Evolutionary conservation across 2,329 filamentous ascomycete species (phyloP).

Genomic region (Harringtonia aguacate): DNA sequence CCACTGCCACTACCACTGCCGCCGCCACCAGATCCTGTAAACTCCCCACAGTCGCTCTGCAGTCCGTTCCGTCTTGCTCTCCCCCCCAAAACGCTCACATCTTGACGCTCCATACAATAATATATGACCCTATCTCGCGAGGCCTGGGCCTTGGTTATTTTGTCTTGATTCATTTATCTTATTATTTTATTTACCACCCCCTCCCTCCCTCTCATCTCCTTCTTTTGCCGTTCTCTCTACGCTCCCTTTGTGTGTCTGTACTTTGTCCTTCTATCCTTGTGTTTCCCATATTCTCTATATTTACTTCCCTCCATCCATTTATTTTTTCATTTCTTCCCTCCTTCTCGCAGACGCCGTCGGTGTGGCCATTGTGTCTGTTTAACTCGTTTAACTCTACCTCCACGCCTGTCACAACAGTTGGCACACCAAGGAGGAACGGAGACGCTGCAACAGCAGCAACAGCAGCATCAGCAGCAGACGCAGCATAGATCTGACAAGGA

Average conservation of each 20-base stretch:
- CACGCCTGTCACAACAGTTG: no score
- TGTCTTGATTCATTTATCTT: not conserved
- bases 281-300: not conserved
- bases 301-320: not conserved
- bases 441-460: no score
- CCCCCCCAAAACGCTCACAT: not conserved
- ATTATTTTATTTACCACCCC: not conserved
- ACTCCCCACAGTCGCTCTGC: not conserved
- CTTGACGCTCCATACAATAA: not conserved
- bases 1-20: not conserved
- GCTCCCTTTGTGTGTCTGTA: not conserved
- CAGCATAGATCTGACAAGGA: not conserved
- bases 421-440: not conserved
- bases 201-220: conserved; percentile 1
- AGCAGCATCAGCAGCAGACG: no score
- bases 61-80: no score
- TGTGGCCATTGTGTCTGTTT: not conserved
- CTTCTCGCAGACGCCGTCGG: not conserved
- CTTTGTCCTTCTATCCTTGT: not conserved
- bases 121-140: not conserved
- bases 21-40: not conserved
- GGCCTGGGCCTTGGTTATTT: not conserved
- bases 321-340: not conserved
- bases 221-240: not conserved
- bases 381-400: not conserved